Percentiles rank a stretch among this genome's conserved stretches.
phyloP scores from a whole-genome alignment of 345 rosid species.

The Euphorbia lathyris region DNA sequence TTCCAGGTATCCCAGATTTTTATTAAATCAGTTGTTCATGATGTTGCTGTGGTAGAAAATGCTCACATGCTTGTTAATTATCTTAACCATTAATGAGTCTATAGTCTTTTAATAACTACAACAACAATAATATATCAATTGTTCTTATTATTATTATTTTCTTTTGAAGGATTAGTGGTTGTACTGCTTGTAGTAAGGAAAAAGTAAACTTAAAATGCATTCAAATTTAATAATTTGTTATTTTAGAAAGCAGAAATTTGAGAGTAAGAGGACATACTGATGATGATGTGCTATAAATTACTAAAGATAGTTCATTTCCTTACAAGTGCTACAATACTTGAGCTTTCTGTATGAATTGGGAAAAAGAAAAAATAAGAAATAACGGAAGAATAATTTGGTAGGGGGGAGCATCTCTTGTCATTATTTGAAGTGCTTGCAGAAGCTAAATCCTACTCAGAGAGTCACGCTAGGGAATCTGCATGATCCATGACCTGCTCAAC shows the following conservation, averaged over 20 bases:
- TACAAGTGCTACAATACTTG: background rate
- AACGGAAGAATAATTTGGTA: background rate
- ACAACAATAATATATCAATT: too few relatives aligned
- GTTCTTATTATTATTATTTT: too few relatives aligned
- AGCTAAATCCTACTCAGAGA: constrained; percentile 24
- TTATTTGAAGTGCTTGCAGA: background rate
- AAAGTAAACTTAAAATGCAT: background rate
- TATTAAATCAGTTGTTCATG: too few relatives aligned
- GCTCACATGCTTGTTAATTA: too few relatives aligned
- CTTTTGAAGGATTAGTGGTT: background rate
- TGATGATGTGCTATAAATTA: background rate
- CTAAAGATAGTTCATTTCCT: background rate
- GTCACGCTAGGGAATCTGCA: constrained; percentile 52
- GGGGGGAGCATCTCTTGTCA: background rate
- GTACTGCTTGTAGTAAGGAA: background rate
- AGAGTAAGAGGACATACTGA: background rate
- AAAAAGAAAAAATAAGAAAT: background rate
- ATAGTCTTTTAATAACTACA: too few relatives aligned
- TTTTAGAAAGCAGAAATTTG: background rate
- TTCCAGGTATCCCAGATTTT: background rate
- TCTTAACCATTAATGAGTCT: background rate
- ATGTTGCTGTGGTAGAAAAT: too few relatives aligned
- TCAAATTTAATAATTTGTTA: background rate
- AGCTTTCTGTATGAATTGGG: background rate
- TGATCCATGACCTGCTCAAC: constrained; percentile 34